Conservation (phyloP, 2,329 filamentous ascomycete species). For the Botrytis elliptica region DNA sequence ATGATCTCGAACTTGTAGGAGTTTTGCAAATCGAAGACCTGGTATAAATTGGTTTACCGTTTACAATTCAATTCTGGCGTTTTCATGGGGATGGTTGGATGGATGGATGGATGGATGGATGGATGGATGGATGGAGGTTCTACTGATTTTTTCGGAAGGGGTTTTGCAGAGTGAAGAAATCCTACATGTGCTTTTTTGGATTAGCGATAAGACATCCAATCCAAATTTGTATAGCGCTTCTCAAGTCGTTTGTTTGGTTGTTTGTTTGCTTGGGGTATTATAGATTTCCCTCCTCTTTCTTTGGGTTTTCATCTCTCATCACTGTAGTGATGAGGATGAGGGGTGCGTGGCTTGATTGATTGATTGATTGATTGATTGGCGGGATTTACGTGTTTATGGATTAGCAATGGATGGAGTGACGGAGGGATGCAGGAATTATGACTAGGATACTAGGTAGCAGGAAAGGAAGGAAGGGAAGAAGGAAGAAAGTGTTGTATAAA, state of each 20-base stretch:
- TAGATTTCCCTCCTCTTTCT: not conserved
- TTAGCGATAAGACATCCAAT: not conserved
- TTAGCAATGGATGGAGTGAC: not conserved
- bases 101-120: not conserved
- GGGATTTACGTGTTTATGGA: not conserved
- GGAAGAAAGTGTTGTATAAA: not conserved
- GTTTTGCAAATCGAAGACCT: conserved; percentile 48
- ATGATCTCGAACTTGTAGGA: conserved; percentile 48
- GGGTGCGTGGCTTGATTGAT: not conserved
- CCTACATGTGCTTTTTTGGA: not conserved
- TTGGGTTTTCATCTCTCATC: not conserved
- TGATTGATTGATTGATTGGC: not conserved
- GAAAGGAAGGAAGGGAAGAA: too few relatives aligned
- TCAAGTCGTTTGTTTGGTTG: not conserved
- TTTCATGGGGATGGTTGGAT: not conserved
- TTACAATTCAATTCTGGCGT: conserved; percentile 1
- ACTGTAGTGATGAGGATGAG: not conserved
- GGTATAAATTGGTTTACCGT: conserved; percentile 8
- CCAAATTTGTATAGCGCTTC: not conserved
- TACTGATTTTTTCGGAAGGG: not conserved
- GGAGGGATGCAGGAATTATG: conserved; percentile 2
- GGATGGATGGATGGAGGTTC: not conserved
- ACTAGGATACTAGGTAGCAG: not conserved
- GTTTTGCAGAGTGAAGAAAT: not conserved
- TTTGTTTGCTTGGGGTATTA: not conserved